These are phyloP conservation scores for Syncephalis plumigaleata DNA, from an alignment of 371 early-diverging fungal genomes.

Conservation along the genomic window DNA sequence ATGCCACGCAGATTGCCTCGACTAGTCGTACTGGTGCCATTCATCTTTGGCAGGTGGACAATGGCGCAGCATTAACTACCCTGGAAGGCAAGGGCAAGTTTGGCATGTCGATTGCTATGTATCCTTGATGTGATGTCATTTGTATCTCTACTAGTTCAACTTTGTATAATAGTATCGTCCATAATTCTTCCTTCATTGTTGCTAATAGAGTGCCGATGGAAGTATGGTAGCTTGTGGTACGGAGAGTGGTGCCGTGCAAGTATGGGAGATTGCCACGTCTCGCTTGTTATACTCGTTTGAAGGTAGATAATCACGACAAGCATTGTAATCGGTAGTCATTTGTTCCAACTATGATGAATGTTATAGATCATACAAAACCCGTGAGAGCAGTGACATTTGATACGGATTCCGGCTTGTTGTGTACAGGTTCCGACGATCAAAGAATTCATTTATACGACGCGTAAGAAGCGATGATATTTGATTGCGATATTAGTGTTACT, in stretches of 20 bases:
- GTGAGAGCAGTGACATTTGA: background rate
- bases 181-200: no score
- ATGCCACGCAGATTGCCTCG: background rate
- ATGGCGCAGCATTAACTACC: background rate
- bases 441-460: slow-evolving; percentile 1
- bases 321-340: no score
- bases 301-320: no score
- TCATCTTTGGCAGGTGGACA: background rate
- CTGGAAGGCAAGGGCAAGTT: background rate
- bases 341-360: background rate
- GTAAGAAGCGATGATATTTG: background rate
- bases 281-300: background rate
- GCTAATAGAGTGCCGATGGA: background rate
- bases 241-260: background rate
- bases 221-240: background rate
- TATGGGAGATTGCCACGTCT: background rate
- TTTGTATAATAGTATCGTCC: no score
- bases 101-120: background rate
- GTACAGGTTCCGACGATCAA: background rate
- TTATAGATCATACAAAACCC: background rate
- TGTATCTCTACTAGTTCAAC: no score
- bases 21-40: background rate
- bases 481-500: no score
- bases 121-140: background rate
- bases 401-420: background rate